These are phyloP conservation scores for Breviolum minutum DNA, from an alignment of 73 alveolate species.

Conservation along the genomic window DNA sequence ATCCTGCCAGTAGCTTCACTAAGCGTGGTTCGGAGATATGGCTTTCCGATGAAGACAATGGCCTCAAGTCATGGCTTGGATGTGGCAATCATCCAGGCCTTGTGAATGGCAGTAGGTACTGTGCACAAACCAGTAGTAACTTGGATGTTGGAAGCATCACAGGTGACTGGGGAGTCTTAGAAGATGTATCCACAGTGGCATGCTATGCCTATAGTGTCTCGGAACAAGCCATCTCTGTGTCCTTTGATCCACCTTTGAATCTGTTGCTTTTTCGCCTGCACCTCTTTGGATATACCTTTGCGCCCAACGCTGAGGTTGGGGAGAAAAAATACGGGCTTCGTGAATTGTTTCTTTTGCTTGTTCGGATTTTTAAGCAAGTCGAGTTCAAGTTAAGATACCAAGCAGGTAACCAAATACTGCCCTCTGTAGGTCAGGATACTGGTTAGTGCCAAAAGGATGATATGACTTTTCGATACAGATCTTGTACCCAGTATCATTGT, in stretches of 20 bases:
- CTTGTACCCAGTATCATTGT: neutral
- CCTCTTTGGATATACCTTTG: conserved; percentile 37
- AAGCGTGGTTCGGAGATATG: neutral
- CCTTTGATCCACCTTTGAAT: conserved; percentile 23
- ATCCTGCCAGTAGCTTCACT: neutral
- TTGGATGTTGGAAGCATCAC: neutral
- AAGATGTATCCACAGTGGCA: conserved; percentile 7
- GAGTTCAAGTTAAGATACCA: no score
- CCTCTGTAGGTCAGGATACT: no score
- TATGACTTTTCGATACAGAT: neutral
- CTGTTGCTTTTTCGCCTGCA: neutral
- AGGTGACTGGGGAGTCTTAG: conserved; percentile 29
- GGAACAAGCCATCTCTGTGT: neutral
- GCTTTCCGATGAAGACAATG: neutral
- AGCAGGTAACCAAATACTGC: no score
- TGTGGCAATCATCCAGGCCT: conserved; percentile 50
- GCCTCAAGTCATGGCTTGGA: conserved; percentile 6
- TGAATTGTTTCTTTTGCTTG: no score
- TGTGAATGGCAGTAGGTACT: conserved; percentile 37
- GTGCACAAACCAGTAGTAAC: conserved; percentile 23
- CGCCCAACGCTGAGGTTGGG: conserved; percentile 20
- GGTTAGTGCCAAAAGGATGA: no score
- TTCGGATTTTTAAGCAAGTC: no score
- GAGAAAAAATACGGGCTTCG: neutral
- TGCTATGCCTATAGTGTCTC: conserved; percentile 2